These are phyloP conservation scores for Cryptococcus sp. DNA, from an alignment of 1,284 basidiomycete genomes.

Conservation along the genomic window DNA sequence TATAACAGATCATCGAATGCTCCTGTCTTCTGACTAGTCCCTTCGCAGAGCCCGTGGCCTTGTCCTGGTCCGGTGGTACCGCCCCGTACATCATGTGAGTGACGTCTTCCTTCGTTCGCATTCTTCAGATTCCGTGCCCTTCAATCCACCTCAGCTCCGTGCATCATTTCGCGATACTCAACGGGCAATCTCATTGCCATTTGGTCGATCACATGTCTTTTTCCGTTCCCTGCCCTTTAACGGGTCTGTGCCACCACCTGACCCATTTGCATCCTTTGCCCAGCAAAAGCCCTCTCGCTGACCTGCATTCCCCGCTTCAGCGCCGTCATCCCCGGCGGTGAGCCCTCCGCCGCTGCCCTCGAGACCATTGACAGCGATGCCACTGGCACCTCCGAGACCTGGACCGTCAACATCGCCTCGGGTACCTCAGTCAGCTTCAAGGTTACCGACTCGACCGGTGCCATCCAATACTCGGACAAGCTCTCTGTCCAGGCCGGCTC, in stretches of 20 bases:
- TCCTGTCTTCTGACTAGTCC: constrained; percentile 8
- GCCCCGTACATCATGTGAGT: constrained; percentile 65
- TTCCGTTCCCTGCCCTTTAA: too few relatives aligned
- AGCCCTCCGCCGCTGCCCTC: constrained; percentile 62
- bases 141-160: background rate
- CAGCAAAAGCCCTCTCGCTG: background rate
- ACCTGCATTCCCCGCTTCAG: constrained; percentile 13
- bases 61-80: constrained; percentile 63
- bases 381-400: constrained; percentile 59
- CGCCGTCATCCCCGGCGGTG: constrained; percentile 67
- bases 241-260: too few relatives aligned
- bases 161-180: constrained; percentile 1
- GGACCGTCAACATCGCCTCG: constrained; percentile 62
- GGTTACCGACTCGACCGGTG: constrained; percentile 55
- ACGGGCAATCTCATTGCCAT: too few relatives aligned
- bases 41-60: constrained; percentile 31
- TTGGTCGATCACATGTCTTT: too few relatives aligned
- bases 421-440: constrained; percentile 53
- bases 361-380: constrained; percentile 36
- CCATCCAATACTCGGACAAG: constrained; percentile 60
- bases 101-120: background rate
- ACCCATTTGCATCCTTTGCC: background rate
- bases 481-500: constrained; percentile 58
- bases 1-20: constrained; percentile 2
- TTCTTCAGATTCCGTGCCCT: background rate